phyloP scores from a whole-genome alignment of 2,329 filamentous ascomycete genomes.

The Colletotrichum abscissum region DNA sequence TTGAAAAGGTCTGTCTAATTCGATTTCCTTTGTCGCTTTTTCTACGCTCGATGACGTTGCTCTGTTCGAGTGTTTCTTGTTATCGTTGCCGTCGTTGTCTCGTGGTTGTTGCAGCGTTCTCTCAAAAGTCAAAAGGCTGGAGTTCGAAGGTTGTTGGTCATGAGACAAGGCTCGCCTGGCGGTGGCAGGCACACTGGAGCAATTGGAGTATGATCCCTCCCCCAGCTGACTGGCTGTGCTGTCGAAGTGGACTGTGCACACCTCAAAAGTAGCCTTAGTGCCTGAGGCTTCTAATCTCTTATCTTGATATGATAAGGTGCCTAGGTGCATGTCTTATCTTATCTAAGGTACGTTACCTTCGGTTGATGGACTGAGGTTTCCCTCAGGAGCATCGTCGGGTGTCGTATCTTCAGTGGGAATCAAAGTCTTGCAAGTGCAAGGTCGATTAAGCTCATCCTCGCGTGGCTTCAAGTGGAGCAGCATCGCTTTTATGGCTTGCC shows the following conservation, averaged over 20 bases:
- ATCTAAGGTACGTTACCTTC: not conserved
- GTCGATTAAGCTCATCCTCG: not conserved
- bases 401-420: not conserved
- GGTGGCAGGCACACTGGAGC: constrained; percentile 16
- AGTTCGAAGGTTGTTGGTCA: constrained; percentile 25
- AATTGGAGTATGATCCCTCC: not conserved
- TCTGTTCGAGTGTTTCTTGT: not conserved
- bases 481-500: not conserved
- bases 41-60: not conserved
- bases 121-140: not conserved
- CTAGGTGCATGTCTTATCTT: not conserved
- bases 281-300: not conserved
- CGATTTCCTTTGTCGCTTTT: not conserved
- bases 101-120: constrained; percentile 8
- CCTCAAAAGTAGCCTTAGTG: not conserved
- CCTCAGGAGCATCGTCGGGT: not conserved
- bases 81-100: not conserved
- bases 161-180: constrained; percentile 18
- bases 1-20: constrained; percentile 6
- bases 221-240: not conserved
- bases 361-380: not conserved
- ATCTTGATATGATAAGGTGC: not conserved
- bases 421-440: not conserved
- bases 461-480: not conserved
- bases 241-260: constrained; percentile 29